phyloP scores from a whole-genome alignment of 192 early-diverging fungal species.

The Geranomyces michiganensis region DNA sequence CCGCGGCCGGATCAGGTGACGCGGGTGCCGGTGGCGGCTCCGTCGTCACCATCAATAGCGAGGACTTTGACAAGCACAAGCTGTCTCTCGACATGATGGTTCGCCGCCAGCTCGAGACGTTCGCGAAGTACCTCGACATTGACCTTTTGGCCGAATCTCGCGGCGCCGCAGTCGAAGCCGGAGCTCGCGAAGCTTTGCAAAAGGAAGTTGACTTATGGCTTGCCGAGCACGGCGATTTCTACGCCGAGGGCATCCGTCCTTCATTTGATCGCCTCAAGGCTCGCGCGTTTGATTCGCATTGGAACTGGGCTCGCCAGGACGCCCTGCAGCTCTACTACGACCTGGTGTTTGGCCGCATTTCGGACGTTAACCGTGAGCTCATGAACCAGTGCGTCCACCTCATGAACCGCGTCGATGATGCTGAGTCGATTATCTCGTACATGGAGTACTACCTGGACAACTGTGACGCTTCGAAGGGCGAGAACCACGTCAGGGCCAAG shows the following conservation, averaged over 20 bases:
- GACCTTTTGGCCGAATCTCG: conserved; percentile 73
- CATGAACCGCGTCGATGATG: conserved; percentile 84
- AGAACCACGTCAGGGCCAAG: conserved; percentile 82
- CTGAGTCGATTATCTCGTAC: conserved; percentile 70
- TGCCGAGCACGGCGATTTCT: conserved; percentile 89
- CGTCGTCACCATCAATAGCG: conserved; percentile 79
- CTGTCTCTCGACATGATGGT: conserved; percentile 70
- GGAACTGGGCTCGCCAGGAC: conserved; percentile 95
- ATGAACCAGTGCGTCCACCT: conserved; percentile 88
- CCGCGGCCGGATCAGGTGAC: conserved; percentile 53
- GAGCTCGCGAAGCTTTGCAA: conserved; percentile 69
- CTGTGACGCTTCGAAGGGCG: conserved; percentile 73
- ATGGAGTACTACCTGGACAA: conserved; percentile 88
- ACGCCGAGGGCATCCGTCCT: conserved; percentile 87
- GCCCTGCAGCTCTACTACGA: conserved; percentile 88
- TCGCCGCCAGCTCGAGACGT: conserved; percentile 74
- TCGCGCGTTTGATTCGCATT: conserved; percentile 90
- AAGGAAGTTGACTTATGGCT: conserved; percentile 85
- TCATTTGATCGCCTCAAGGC: conserved; percentile 83
- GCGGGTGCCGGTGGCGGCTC: conserved; percentile 55
- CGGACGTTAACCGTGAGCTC: conserved; percentile 87
- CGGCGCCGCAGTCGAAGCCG: conserved; percentile 58
- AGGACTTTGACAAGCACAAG: conserved; percentile 81
- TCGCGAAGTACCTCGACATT: conserved; percentile 78
- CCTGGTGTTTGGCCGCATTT: conserved; percentile 86